Base-by-base conservation (phyloP, 2,329 filamentous ascomycete species). In the Periconia digitata region DNA sequence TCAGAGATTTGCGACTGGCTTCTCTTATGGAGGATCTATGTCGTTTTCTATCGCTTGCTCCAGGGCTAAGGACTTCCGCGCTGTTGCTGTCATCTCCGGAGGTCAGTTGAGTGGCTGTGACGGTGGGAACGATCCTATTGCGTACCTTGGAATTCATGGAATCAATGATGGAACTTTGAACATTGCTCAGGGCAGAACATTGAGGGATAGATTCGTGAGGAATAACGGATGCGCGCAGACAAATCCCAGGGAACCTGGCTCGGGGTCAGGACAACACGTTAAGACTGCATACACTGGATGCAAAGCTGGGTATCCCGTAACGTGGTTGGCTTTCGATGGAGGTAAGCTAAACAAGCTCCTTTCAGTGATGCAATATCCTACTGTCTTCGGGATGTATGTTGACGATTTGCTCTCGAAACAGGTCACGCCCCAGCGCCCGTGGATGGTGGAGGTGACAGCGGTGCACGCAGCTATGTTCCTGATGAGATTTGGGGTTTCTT, bases 11-110 rank as follows among this genome's bases (percentile, higher is more conserved):
- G 62, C 72, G 29, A 75, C 72, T 1, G 74, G 74, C 10, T 76
- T 73, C 61, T 73, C 70, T 50, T 76, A 75, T 53, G 74, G 75
- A 27, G 73, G 68, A 37, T 66, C 69, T 23, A 76, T 77, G 71
- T 69, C 65, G 1, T 73, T 66, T 53, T 63, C 71, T 0, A 58
- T 76, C 16, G 74, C 75, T 7, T 77, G 74, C 51, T 66, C 74
- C 1, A 68, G 72, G 10, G 64, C 73, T 6, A 56, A 62, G 23
- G 59, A 60, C 37, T 70, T 76, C 58, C 65, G 69, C 27, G 75
- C 72, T 35, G 69, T 77, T n/a, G 67, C 70, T 35, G 51, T 55
- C 5, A 50, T 58, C 29, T 56, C 53, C n/a, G 57, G 55, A 35
- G 55, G 47, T 1, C 42, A 44, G 37, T 23, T 60, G 35, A 56